These are phyloP conservation scores for Pyrus hybrid DNA, from an alignment of 331 rosid genomes.

Conservation along the genomic window DNA sequence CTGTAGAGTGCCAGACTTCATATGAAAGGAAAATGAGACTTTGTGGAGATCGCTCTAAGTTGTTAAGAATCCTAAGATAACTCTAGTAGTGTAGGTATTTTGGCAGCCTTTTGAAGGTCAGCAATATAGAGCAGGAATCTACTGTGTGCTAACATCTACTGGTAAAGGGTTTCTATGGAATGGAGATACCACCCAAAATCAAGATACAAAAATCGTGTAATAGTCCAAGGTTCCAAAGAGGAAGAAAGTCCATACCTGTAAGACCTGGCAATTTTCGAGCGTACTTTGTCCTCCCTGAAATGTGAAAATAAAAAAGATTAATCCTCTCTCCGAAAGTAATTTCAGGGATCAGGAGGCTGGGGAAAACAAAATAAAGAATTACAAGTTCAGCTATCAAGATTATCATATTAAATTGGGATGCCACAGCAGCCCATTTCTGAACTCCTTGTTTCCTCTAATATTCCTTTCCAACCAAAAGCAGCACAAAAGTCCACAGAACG, in stretches of 20 bases:
- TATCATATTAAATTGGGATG: not conserved
- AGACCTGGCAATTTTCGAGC: constrained; percentile 83
- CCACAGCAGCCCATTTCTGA: not conserved
- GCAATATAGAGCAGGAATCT: not conserved
- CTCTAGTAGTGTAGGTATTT: not conserved
- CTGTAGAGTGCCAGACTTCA: not conserved
- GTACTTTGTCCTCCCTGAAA: constrained; percentile 92
- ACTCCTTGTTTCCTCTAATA: not conserved
- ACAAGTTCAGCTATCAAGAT: not conserved
- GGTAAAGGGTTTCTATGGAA: not conserved
- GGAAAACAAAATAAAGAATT: not conserved
- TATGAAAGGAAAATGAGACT: not conserved
- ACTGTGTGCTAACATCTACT: not conserved
- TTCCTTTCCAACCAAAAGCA: not conserved
- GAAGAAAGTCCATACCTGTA: constrained; percentile 48
- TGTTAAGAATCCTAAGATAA: not conserved
- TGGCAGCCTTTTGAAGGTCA: not conserved
- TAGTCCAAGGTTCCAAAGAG: not conserved
- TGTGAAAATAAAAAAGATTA: constrained; percentile 23
- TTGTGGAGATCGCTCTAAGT: not conserved
- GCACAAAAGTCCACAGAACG: not conserved
- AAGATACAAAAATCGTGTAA: not conserved
- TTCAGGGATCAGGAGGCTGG: not conserved
- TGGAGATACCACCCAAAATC: not conserved
- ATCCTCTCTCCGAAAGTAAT: constrained; percentile 4